Conservation (phyloP, 2,329 filamentous ascomycete species). For the Calonectria naviculata region DNA sequence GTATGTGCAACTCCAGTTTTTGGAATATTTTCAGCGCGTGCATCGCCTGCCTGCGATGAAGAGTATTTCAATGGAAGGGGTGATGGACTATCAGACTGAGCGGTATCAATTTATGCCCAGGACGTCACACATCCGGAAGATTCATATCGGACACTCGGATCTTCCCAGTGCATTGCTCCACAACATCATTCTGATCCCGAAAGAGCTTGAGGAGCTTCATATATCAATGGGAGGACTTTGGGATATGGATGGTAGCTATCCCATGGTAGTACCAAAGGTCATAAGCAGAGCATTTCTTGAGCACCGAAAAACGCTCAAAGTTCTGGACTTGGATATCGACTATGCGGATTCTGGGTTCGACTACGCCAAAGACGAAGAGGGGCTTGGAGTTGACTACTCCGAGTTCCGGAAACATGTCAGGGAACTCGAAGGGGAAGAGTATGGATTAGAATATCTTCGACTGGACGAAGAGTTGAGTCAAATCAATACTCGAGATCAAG, state of each 20-base stretch:
- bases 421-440: not conserved
- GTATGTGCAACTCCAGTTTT: conserved; percentile 7
- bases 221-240: conserved; percentile 7
- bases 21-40: conserved; percentile 10
- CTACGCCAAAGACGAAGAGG: not conserved
- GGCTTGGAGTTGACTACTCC: not conserved
- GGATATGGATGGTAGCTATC: not conserved
- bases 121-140: conserved; percentile 12
- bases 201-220: conserved; percentile 12
- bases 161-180: not conserved
- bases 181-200: conserved; percentile 15
- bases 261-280: not conserved
- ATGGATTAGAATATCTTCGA: not conserved
- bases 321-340: conserved; percentile 14
- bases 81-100: conserved; percentile 5
- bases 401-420: not conserved
- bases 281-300: conserved; percentile 2
- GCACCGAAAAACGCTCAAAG: conserved; percentile 9
- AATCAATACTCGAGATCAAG: not conserved
- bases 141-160: conserved; percentile 9
- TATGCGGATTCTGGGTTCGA: not conserved
- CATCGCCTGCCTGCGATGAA: not conserved
- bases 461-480: conserved; percentile 4
- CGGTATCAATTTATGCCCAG: not conserved
- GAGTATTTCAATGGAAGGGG: not conserved